Base-by-base conservation (phyloP, 2,329 filamentous ascomycete species). In the Tricladium varicosporioides region DNA sequence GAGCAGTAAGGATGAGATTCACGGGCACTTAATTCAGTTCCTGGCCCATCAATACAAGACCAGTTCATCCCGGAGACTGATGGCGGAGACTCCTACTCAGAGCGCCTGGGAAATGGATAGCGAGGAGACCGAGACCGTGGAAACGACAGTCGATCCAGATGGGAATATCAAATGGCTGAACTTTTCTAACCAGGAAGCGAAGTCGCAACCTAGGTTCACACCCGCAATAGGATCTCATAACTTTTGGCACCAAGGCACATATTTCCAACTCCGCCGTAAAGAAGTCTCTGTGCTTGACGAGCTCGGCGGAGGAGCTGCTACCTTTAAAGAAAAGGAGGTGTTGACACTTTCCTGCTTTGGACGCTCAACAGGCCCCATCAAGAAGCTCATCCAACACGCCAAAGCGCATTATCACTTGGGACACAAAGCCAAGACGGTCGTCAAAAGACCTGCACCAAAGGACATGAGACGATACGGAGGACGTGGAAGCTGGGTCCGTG, bases 1-100 rank as follows among this genome's bases (percentile, higher is more conserved):
- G 48, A 75, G 72, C 56, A 79, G 78, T 58, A 75, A 75, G 45
- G 84, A 87, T 63, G 78, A 81, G 53, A 83, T 86, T 27, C 85
- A 84, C 64, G 51, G 67, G 2, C 80, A 86, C 52, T 64, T 87
- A 49, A 83, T 86, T 74, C 76, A 79, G 52, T 87, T 80, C 74
- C 75, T 86, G 7, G 78, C 80, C 0, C 68, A 76, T 43, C 79
- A 85, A 65, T 78, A 79, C 9, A 74, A 72, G 18, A 77, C 82
- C 58, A 74, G 74, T 32, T 77, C 77, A 48, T 82, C 80, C 40
- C 76, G 80, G 13, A 76, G 75, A 5, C 71, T 85, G 14, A 79
- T 77, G 60, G 83, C 81, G 5, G 80, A 85, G 66, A 85, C 82
- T 0, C 75, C 76, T 1, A 76, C 75, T 51, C 79, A 76, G 63